Evolutionary conservation across 768 basidiomycete species (phyloP).

Genomic region (Kwoniella shandongensis): DNA sequence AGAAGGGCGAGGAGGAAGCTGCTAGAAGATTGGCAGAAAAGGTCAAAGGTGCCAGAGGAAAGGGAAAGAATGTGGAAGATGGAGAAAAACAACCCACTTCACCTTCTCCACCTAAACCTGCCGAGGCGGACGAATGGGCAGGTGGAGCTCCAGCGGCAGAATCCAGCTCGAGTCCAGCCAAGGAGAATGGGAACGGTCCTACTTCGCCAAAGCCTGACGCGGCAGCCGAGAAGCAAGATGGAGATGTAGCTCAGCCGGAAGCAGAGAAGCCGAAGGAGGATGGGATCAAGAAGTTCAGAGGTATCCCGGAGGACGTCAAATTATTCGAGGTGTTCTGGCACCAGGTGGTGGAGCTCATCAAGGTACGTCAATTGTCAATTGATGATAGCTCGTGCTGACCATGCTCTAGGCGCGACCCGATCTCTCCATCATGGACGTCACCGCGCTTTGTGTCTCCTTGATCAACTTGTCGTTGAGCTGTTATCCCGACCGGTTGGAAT

Average conservation of each 20-base stretch:
- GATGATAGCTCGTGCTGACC: constrained; percentile 3
- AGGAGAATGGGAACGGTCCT: constrained; percentile 15
- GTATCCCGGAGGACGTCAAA: constrained; percentile 90
- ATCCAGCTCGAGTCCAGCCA: constrained; percentile 5
- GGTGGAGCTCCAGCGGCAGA: constrained; percentile 4
- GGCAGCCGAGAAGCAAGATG: constrained; percentile 49
- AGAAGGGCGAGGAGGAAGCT: constrained; percentile 88
- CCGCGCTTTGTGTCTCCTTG: constrained; percentile 89
- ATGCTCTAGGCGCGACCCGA: constrained; percentile 85
- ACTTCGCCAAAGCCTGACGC: constrained; percentile 57
- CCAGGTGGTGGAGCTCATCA: constrained; percentile 95
- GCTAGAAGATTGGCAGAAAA: constrained; percentile 82
- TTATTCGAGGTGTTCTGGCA: constrained; percentile 99
- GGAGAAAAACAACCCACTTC: constrained; percentile 19
- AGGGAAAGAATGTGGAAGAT: constrained; percentile 56
- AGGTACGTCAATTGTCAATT: constrained; percentile 60
- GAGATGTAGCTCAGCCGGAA: constrained; percentile 5
- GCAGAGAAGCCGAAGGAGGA: constrained; percentile 35
- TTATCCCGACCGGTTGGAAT: constrained; percentile 94
- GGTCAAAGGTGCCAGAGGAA: constrained; percentile 70
- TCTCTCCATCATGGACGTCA: constrained; percentile 94
- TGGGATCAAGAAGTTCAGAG: constrained; percentile 75
- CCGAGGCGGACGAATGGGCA: constrained; percentile 42
- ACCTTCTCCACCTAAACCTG: constrained; percentile 18
- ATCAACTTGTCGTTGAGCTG: constrained; percentile 94